Evolutionary conservation across 306 rosid species (phyloP), one percentile per base, ranked within the genome.

Genomic region (Ammopiptanthus mongolicus): DNA sequence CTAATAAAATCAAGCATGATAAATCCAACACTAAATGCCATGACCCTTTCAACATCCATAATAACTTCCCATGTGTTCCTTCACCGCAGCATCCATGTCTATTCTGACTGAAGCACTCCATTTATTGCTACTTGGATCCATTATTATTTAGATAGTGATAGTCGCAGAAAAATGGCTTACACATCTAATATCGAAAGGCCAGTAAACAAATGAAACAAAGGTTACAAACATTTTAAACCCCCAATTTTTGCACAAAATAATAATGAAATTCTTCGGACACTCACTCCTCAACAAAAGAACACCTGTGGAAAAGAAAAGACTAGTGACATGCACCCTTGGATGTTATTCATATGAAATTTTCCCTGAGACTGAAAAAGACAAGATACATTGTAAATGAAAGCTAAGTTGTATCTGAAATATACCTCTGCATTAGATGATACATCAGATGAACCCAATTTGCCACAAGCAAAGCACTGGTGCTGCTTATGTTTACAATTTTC

Each of bases 401-500:
- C 29, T 41, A 73, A 46, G 13, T 22, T 21, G 39, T 59, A 68
- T 47, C 53, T 31, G 75, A 81, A 68, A 29, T 69, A 41, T 86
- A 88, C 96, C 96, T 90, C 85, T 58, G 88, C 83, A 33, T 46
- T 73, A 11, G 71, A 78, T 50, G 85, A 84, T 50, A 52, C 80
- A 83, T 90, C 89, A 21, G 91, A 90, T 41, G 89, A 86, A 37
- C 93, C 96, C 84, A 90, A 73, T 65, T 65, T 77, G 46, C 91
- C 93, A 77, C 93, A 90, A 48, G 80, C 83, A 83, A 76, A 88
- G 84, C 96, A 90, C 47, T 90, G 96, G 48, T 90, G 96, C 82
- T 84, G 83, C 81, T 75, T 52, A 62, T 77, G 70, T 66, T 81
- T 80, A 76, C 96, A 90, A 78, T 90, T 90, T 18, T 75, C 53